Base-by-base conservation (phyloP, 805 yeast genomes). In the Wickerhamiella spandovensis region DNA sequence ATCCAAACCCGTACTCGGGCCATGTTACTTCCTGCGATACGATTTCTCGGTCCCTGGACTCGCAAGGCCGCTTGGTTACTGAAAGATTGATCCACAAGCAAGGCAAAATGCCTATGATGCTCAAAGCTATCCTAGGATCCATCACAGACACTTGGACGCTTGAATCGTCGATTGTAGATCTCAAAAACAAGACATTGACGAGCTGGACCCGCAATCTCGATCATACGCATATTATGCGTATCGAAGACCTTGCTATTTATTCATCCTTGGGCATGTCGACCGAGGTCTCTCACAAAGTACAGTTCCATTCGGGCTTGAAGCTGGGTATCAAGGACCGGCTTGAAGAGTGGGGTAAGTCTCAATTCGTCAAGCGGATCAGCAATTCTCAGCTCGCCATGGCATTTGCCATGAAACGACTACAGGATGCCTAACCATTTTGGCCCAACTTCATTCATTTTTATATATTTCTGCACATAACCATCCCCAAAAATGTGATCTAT, bases 21-120 rank as follows among this genome's bases (percentile, higher is more conserved):
- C 96, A 90, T 67, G 96, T 90, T 12, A 69, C 81, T 35, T 82
- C 95, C 7, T 79, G 79, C 24, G 97, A 89, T 63, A 84, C 95
- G 1, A 62, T 89, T 15, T 78, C 78, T 32, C 68, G 76, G 48
- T 64, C 69, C 53, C 70, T 86, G 18, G 86, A 82, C 54, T 55
- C 61, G 1, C 69, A 77, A 10, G 94, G 94, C 22, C 71, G 78
- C 47, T 72, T 89, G 44, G 75, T 77, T 56, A 79, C 84, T 38
- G 83, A 90, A 4, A 74, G 90, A 56, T 69, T 89, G 41, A 78
- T 89, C 43, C 76, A 76, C 57, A 90, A 89, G 63, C 70, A 76
- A 3, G 97, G 97, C 1, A 73, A 86, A 56, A 69, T 89, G 38
- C 97, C 97, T 5, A 64, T 70, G 37, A 87, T 92, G 78, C 78